phyloP scores from a whole-genome alignment of 129 eudicot genomes.

The Artemisia annua region DNA sequence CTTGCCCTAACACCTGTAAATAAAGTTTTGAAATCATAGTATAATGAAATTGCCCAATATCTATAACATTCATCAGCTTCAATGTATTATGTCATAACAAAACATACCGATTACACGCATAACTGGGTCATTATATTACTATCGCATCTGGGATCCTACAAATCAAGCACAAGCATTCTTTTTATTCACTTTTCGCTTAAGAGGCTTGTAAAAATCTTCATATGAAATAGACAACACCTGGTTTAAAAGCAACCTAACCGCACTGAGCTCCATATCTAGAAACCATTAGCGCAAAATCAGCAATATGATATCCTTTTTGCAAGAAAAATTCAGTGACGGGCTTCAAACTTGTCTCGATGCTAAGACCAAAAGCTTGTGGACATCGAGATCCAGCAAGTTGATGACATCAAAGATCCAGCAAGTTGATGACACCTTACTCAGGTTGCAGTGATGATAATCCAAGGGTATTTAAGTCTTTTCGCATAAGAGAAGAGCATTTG shows the following conservation, averaged over 20 bases:
- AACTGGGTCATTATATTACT: constrained; percentile 30
- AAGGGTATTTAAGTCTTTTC: too few relatives aligned
- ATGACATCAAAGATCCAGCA: too few relatives aligned
- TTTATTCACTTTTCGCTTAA: constrained; percentile 67
- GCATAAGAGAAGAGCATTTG: too few relatives aligned
- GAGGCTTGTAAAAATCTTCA: constrained; percentile 47
- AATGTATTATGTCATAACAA: not conserved
- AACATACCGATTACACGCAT: constrained; percentile 23
- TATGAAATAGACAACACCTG: constrained; percentile 77
- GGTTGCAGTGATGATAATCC: too few relatives aligned
- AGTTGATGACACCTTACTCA: too few relatives aligned
- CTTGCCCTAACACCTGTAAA: not conserved
- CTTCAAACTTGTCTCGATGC: too few relatives aligned
- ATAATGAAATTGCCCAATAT: constrained; percentile 26
- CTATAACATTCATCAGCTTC: constrained; percentile 15
- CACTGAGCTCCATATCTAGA: too few relatives aligned
- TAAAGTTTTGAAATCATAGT: constrained; percentile 20
- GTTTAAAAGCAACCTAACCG: constrained; percentile 66
- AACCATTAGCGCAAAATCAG: too few relatives aligned
- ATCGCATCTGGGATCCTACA: constrained; percentile 19
- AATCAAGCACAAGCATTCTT: constrained; percentile 40
- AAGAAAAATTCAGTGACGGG: too few relatives aligned
- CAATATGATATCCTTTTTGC: too few relatives aligned
- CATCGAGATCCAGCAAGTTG: too few relatives aligned
- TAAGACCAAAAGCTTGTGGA: too few relatives aligned